These are phyloP conservation scores for Zasmidium citrigriseum DNA, from an alignment of 2,329 filamentous ascomycete genomes.

Conservation along the genomic window DNA sequence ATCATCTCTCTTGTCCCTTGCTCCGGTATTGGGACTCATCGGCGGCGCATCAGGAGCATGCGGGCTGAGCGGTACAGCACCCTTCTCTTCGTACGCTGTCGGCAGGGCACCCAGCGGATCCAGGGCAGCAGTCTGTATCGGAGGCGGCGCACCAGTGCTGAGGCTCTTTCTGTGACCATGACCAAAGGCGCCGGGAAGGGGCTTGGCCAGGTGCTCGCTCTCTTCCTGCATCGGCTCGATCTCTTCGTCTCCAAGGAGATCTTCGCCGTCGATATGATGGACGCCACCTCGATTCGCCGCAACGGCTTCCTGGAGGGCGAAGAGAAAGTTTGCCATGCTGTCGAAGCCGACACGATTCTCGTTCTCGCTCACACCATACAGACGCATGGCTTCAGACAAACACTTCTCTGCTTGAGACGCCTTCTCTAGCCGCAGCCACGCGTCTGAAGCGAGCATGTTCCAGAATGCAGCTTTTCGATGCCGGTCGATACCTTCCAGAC, in stretches of 20 bases:
- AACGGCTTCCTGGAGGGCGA: constrained; percentile 66
- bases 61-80: constrained; percentile 21
- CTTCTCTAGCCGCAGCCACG: constrained; percentile 78
- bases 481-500: constrained; percentile 68
- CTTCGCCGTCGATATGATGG: constrained; percentile 36
- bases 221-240: constrained; percentile 36
- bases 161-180: constrained; percentile 47
- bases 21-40: constrained; percentile 22
- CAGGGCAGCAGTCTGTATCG: constrained; percentile 22
- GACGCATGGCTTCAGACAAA: constrained; percentile 65
- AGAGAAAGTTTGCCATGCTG: constrained; percentile 63
- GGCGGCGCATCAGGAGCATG: constrained; percentile 13
- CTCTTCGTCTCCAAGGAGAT: constrained; percentile 30
- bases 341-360: constrained; percentile 40
- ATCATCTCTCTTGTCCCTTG: constrained; percentile 30
- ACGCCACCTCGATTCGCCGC: constrained; percentile 40
- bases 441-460: constrained; percentile 79
- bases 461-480: constrained; percentile 86
- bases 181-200: constrained; percentile 8
- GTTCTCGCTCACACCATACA: constrained; percentile 43
- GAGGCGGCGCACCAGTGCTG: constrained; percentile 33
- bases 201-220: constrained; percentile 36
- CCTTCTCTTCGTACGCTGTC: constrained; percentile 25
- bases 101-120: constrained; percentile 36
- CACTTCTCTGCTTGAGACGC: constrained; percentile 76